These are phyloP conservation scores for Cylindrodendrum hubeiense DNA, from an alignment of 2,329 filamentous ascomycete species.

Conservation along the genomic window DNA sequence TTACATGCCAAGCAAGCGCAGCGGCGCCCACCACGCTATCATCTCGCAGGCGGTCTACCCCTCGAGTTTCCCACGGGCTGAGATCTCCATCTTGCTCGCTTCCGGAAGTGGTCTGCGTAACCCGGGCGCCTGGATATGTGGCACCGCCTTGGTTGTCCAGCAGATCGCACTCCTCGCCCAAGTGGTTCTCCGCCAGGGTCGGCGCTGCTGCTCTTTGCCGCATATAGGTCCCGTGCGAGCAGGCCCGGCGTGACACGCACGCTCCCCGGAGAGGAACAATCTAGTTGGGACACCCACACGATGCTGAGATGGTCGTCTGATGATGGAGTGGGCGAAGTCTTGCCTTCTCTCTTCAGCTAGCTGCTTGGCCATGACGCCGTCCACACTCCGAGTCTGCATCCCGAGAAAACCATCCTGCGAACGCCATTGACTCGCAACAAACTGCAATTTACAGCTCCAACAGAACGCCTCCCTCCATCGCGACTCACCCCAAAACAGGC, in stretches of 20 bases:
- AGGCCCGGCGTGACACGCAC: neutral
- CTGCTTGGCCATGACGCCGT: slow-evolving; percentile 5
- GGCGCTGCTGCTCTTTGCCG: neutral
- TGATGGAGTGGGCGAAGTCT: neutral
- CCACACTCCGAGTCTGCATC: neutral
- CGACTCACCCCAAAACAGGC: slow-evolving; percentile 39
- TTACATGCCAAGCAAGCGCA: neutral
- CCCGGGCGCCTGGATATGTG: slow-evolving; percentile 27
- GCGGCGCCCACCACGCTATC: neutral
- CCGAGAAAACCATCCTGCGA: neutral
- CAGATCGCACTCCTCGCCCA: neutral
- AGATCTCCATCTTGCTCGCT: slow-evolving; percentile 15
- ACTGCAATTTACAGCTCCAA: neutral
- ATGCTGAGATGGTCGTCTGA: neutral
- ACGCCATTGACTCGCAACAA: neutral
- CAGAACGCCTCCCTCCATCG: slow-evolving; percentile 33
- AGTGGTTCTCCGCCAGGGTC: neutral
- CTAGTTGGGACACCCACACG: slow-evolving; percentile 5
- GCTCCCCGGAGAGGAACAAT: neutral
- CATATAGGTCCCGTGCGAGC: neutral
- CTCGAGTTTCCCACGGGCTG: neutral
- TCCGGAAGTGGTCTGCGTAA: slow-evolving; percentile 24
- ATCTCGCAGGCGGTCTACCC: slow-evolving; percentile 1
- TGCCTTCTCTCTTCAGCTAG: slow-evolving; percentile 6
- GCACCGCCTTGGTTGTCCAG: slow-evolving; percentile 17